Conservation (phyloP, 192 early-diverging fungal genomes). For the Chytriomyces sp. region DNA sequence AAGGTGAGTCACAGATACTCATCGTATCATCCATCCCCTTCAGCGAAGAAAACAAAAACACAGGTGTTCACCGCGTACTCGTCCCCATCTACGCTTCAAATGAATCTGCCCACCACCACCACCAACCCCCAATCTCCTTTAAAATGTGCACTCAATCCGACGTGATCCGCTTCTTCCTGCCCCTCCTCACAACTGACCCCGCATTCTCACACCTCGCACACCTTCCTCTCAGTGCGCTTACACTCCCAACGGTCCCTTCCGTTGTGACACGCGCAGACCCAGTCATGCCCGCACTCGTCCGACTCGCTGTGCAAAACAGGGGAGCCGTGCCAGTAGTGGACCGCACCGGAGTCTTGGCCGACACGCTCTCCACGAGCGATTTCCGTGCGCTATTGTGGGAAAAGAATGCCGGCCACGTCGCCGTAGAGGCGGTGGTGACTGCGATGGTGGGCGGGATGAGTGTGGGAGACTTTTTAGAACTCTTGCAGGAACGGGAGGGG, state of each 20-base stretch:
- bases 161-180: neutral
- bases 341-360: constrained; percentile 14
- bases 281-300: constrained; percentile 3
- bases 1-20: constrained; percentile 21
- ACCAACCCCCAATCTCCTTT: neutral
- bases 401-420: neutral
- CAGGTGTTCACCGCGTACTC: constrained; percentile 34
- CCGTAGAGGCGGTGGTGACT: constrained; percentile 4
- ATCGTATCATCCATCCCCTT: no score
- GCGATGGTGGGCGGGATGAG: constrained; percentile 14
- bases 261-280: constrained; percentile 1
- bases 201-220: constrained; percentile 15
- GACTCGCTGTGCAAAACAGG: constrained; percentile 11
- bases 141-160: constrained; percentile 27
- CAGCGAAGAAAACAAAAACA: neutral
- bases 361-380: constrained; percentile 31
- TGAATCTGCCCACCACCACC: neutral
- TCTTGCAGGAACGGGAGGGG: constrained; percentile 1
- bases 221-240: constrained; percentile 11
- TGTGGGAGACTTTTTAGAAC: constrained; percentile 31
- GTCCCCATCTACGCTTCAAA: constrained; percentile 23
- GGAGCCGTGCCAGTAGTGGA: constrained; percentile 35
- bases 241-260: no score
- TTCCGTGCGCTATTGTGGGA: constrained; percentile 16
- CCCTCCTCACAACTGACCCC: neutral